Conservation (phyloP, 208 protist genomes). For the Acanthamoeba castellanii region DNA sequence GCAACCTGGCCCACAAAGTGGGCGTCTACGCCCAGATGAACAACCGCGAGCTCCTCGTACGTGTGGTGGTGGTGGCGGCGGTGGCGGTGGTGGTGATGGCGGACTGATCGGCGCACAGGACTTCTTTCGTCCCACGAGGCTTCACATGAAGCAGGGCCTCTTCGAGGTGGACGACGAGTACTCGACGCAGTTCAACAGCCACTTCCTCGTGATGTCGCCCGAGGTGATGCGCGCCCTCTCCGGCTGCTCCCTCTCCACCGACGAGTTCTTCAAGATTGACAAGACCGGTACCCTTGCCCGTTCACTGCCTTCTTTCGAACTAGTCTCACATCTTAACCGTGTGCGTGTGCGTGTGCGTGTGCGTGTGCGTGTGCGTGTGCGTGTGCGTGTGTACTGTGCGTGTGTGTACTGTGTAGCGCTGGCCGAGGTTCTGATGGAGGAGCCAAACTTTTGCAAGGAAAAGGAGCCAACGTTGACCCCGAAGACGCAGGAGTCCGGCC, state of each 20-base stretch:
- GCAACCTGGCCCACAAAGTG: background rate
- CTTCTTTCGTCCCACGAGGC: conserved; percentile 7
- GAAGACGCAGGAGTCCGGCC: background rate
- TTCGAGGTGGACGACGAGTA: conserved; percentile 16
- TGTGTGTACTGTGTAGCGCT: background rate
- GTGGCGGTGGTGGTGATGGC: no score
- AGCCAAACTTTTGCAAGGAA: background rate
- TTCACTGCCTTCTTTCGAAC: background rate
- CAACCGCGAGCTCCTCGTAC: background rate
- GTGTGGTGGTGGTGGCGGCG: no score
- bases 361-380: background rate
- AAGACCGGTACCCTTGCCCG: background rate
- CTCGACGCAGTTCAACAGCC: conserved; percentile 1
- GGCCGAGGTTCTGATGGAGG: background rate
- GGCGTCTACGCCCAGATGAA: background rate
- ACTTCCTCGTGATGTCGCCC: conserved; percentile 6
- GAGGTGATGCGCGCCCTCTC: conserved; percentile 34
- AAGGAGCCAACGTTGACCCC: background rate
- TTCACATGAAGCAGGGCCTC: conserved; percentile 58
- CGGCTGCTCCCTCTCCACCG: conserved; percentile 4
- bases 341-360: background rate
- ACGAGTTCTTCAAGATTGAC: conserved; percentile 73
- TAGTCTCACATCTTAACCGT: background rate
- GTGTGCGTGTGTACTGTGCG: background rate
- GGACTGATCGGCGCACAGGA: background rate